Percentiles rank a stretch among this genome's conserved stretches.
Conservation (phyloP, 495 filamentous ascomycete species). For the Sabuloglossum arenarium region DNA sequence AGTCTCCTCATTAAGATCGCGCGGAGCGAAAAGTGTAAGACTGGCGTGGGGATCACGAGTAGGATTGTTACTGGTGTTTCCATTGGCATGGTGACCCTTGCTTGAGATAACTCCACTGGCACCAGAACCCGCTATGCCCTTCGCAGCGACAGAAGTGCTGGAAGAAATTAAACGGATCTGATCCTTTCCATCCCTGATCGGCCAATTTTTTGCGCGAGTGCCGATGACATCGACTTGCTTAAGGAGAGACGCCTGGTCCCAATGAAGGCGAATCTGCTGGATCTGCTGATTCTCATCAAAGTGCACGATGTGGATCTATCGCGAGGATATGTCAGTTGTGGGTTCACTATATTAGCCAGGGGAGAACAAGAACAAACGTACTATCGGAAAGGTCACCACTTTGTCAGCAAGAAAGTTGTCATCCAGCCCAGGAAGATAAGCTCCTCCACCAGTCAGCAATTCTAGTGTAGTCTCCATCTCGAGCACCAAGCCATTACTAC, state of each 20-base stretch:
- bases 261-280: conserved; percentile 64
- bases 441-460: conserved; percentile 59
- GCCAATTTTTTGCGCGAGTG: conserved; percentile 71
- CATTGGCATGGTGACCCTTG: not conserved
- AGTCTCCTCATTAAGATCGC: conserved; percentile 25
- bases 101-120: not conserved
- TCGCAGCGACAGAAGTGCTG: conserved; percentile 13
- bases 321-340: conserved; percentile 13
- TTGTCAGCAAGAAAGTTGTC: conserved; percentile 87
- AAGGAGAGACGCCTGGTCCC: conserved; percentile 86
- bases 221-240: conserved; percentile 92
- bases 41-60: conserved; percentile 55
- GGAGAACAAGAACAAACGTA: conserved; percentile 23
- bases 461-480: conserved; percentile 72
- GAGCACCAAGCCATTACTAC: conserved; percentile 40
- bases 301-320: conserved; percentile 70
- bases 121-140: conserved; percentile 6
- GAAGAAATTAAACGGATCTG: conserved; percentile 52
- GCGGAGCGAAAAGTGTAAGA: conserved; percentile 46
- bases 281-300: conserved; percentile 64
- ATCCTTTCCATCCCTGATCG: conserved; percentile 73
- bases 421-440: conserved; percentile 75
- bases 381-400: conserved; percentile 60
- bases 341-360: not conserved
- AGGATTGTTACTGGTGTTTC: conserved; percentile 21